A percentile compares a stretch with the other conserved stretches of the same genome.
Conservation (phyloP, 495 filamentous ascomycete species). For the Neohortaea acidophila region DNA sequence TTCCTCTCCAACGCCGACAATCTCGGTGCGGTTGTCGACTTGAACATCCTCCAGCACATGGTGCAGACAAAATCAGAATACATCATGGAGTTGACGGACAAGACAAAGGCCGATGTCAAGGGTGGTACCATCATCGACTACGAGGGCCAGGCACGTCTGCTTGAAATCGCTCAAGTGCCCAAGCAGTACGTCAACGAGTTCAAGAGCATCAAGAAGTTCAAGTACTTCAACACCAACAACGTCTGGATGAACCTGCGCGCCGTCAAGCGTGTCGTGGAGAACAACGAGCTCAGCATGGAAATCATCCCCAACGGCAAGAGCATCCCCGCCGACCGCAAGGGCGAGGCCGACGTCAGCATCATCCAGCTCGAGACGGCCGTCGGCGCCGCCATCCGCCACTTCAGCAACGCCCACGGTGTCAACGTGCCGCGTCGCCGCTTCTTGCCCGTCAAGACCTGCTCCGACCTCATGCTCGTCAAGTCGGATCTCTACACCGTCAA, state of each 20-base stretch:
- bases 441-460: constrained; percentile 99
- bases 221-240: constrained; percentile 99
- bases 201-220: constrained; percentile 99
- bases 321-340: constrained; percentile 97
- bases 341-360: constrained; percentile 92
- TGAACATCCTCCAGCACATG: constrained; percentile 98
- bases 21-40: constrained; percentile 90
- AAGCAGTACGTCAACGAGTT: constrained; percentile 99
- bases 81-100: constrained; percentile 99
- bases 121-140: constrained; percentile 99
- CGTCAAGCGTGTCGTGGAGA: constrained; percentile 96
- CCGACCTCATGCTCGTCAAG: constrained; percentile 98
- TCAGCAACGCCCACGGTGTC: constrained; percentile 95
- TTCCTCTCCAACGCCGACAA: constrained; percentile 99
- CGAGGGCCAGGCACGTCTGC: constrained; percentile 84
- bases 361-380: constrained; percentile 98
- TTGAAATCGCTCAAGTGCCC: constrained; percentile 99
- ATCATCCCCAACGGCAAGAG: constrained; percentile 99
- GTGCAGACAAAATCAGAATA: constrained; percentile 88
- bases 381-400: constrained; percentile 95
- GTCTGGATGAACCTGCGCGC: constrained; percentile 98
- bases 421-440: constrained; percentile 96
- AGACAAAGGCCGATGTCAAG: constrained; percentile 99
- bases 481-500: constrained; percentile 98
- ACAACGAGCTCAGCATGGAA: constrained; percentile 97